Percentiles rank a stretch among this genome's conserved stretches.
These are phyloP conservation scores for Clitocybe nebularis DNA, from an alignment of 1,284 basidiomycete species.

Conservation along the genomic window DNA sequence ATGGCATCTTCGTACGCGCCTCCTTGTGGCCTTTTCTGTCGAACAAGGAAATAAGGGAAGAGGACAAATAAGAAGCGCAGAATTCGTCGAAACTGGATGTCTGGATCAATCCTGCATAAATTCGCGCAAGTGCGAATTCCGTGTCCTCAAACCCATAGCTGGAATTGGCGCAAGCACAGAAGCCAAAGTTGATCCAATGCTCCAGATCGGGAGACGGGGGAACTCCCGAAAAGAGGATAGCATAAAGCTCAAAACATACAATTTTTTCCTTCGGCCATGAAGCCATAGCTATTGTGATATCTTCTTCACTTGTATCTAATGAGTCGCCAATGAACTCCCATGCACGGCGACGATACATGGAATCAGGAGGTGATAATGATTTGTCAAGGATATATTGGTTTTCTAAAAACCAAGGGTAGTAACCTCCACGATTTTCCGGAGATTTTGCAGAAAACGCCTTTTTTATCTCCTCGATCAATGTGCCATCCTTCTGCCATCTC, in stretches of 20 bases:
- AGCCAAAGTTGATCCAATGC: constrained; percentile 27
- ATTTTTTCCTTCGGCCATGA: background rate
- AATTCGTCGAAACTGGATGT: constrained; percentile 31
- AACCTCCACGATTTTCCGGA: constrained; percentile 18
- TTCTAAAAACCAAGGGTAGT: constrained; percentile 32
- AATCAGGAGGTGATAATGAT: constrained; percentile 9
- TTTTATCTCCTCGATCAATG: constrained; percentile 31
- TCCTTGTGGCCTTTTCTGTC: constrained; percentile 11
- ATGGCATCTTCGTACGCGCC: constrained; percentile 1
- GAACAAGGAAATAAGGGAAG: constrained; percentile 20
- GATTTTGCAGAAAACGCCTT: constrained; percentile 23
- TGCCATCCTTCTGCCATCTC: constrained; percentile 28
- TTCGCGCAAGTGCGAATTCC: constrained; percentile 27
- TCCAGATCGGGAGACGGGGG: constrained; percentile 5
- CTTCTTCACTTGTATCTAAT: background rate
- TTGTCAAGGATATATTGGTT: constrained; percentile 28
- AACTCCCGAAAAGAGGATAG: background rate
- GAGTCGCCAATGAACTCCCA: constrained; percentile 14
- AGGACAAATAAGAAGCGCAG: constrained; percentile 22
- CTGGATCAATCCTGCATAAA: constrained; percentile 23
- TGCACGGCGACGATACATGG: constrained; percentile 1
- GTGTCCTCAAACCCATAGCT: no score
- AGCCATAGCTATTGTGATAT: constrained; percentile 3
- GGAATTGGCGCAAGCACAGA: constrained; percentile 24
- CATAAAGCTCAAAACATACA: background rate